These are phyloP conservation scores for Globisporangium takayamanum DNA, from an alignment of 352 stramenopile genomes.

Conservation along the genomic window DNA sequence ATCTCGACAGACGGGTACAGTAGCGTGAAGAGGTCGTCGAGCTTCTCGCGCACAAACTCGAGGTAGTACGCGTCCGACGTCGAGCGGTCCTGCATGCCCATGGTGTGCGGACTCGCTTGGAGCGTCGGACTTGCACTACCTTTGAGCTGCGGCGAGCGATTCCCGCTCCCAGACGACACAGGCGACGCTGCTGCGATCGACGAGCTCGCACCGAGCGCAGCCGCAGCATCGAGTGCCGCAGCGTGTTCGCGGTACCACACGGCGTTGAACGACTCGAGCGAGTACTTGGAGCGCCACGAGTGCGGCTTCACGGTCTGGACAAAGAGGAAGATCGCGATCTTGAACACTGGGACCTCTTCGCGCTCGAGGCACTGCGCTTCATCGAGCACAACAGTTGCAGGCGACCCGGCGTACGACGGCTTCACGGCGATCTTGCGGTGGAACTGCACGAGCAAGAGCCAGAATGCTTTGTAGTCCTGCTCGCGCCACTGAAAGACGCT, in stretches of 20 bases:
- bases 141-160: constrained; percentile 45
- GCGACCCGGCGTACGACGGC: constrained; percentile 12
- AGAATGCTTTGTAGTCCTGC: constrained; percentile 77
- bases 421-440: constrained; percentile 59
- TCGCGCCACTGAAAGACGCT: constrained; percentile 73
- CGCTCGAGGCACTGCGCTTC: constrained; percentile 43
- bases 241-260: constrained; percentile 74
- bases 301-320: constrained; percentile 77
- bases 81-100: constrained; percentile 74
- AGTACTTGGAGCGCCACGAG: constrained; percentile 67
- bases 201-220: constrained; percentile 21
- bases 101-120: constrained; percentile 62
- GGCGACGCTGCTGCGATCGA: constrained; percentile 5
- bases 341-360: constrained; percentile 64
- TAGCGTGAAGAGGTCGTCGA: constrained; percentile 67
- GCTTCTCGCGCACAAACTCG: constrained; percentile 71
- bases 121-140: constrained; percentile 54
- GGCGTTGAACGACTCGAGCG: constrained; percentile 70
- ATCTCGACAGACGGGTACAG: constrained; percentile 56
- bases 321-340: constrained; percentile 74
- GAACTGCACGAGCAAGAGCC: constrained; percentile 72
- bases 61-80: constrained; percentile 78
- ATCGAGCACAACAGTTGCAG: constrained; percentile 26
- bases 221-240: constrained; percentile 32
- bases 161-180: constrained; percentile 9